Evolutionary conservation across 208 protist genomes (phyloP).

Genomic region (Acanthamoeba pearcei): DNA sequence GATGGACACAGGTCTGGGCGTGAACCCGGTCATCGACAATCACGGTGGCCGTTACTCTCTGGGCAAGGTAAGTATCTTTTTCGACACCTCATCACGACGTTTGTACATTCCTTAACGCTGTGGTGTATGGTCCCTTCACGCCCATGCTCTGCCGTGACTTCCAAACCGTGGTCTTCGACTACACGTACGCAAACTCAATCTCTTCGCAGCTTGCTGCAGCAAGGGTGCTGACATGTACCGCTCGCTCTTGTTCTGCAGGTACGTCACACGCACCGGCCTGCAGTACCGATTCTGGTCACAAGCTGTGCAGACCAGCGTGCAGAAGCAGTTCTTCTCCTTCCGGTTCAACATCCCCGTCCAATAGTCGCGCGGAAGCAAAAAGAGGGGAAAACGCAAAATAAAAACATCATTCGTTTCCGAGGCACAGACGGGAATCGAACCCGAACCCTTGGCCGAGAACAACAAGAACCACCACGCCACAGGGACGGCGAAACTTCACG

Average conservation of each 20-base stretch:
- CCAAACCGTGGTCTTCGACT: conserved; percentile 16
- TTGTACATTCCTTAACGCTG: no score
- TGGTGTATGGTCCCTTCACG: not conserved
- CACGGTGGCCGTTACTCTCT: not conserved
- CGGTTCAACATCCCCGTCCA: not conserved
- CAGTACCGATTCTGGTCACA: not conserved
- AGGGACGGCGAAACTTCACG: not conserved
- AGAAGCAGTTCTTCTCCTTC: conserved; percentile 34
- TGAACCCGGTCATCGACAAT: conserved; percentile 9
- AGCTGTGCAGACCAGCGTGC: not conserved
- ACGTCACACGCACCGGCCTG: not conserved
- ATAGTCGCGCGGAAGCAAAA: not conserved
- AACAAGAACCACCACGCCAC: no score
- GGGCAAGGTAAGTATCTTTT: not conserved
- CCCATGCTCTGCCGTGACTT: conserved; percentile 24
- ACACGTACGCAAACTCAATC: not conserved
- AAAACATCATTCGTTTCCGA: not conserved
- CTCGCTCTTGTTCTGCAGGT: not conserved
- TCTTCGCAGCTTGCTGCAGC: not conserved
- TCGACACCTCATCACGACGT: no score
- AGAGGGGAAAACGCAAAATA: not conserved
- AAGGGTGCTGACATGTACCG: not conserved
- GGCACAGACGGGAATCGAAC: not conserved
- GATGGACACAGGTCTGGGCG: not conserved
- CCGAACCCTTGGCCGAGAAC: no score